Conservation (phyloP, 805 yeast genomes). For the Tetrapisispora taiwanensis region DNA sequence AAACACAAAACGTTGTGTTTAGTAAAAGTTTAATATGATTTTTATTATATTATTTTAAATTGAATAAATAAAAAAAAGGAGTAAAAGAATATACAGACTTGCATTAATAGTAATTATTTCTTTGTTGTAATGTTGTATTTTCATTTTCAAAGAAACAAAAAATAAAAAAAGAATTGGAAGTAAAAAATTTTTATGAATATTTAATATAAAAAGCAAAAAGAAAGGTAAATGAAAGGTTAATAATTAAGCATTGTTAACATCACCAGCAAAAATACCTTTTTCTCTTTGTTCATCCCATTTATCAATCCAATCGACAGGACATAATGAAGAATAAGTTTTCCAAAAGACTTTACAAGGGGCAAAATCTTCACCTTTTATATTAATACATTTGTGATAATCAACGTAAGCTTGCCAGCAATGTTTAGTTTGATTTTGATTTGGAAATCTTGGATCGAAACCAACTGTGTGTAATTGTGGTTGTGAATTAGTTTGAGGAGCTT, state of each 20-base stretch:
- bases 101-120: background rate
- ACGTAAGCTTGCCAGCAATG: slow-evolving; percentile 98
- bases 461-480: slow-evolving; percentile 45
- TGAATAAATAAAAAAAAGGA: background rate
- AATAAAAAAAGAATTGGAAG: background rate
- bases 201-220: background rate
- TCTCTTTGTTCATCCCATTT: slow-evolving; percentile 83
- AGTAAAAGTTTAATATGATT: no score
- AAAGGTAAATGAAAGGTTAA: no score
- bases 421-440: slow-evolving; percentile 93
- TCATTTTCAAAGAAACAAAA: background rate
- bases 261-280: slow-evolving; percentile 45
- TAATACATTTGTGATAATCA: slow-evolving; percentile 95
- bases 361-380: slow-evolving; percentile 95
- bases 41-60: no score
- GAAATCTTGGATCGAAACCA: slow-evolving; percentile 89
- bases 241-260: background rate
- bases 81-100: slow-evolving; percentile 2
- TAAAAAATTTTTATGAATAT: background rate
- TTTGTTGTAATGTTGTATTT: background rate
- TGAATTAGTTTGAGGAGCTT: background rate
- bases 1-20: no score
- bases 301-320: slow-evolving; percentile 78
- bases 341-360: slow-evolving; percentile 95
- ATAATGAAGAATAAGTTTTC: slow-evolving; percentile 78